Evolutionary conservation across 2,329 filamentous ascomycete genomes (phyloP).

Genomic region (Penicillium palitans): DNA sequence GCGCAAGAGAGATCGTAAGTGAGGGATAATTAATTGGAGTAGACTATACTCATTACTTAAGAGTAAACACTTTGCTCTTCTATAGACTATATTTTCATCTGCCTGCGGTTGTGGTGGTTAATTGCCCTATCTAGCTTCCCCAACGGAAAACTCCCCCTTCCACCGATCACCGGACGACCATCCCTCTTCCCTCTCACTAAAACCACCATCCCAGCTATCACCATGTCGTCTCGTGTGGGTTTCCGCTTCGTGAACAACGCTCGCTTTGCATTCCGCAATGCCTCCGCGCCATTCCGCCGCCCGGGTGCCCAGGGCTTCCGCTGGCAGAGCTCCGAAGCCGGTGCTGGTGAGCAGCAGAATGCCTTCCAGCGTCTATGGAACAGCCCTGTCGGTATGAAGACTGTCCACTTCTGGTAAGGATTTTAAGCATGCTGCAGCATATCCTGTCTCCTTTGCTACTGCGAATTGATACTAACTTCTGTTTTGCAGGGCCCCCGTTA

Average conservation of each 20-base stretch:
- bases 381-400: conserved; percentile 80
- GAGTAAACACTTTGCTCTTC: no score
- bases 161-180: conserved; percentile 24
- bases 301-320: conserved; percentile 56
- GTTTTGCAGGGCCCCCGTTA: conserved; percentile 75
- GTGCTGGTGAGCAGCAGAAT: conserved; percentile 47
- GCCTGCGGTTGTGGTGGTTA: conserved; percentile 11
- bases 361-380: conserved; percentile 77
- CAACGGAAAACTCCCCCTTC: conserved; percentile 23
- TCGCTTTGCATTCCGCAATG: conserved; percentile 52
- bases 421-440: neutral
- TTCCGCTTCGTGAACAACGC: conserved; percentile 58
- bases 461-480: conserved; percentile 16
- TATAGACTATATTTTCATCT: neutral
- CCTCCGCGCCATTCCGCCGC: conserved; percentile 57
- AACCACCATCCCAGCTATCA: conserved; percentile 21
- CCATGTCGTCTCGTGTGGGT: conserved; percentile 57
- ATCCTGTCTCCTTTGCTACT: neutral
- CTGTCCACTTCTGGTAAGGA: conserved; percentile 91
- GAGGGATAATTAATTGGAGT: neutral
- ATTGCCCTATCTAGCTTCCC: conserved; percentile 1
- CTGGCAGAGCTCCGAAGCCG: conserved; percentile 68
- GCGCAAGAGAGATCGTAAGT: neutral
- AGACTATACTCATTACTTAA: neutral
- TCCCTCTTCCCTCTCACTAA: conserved; percentile 20